Base-by-base conservation (phyloP, 2,329 filamentous ascomycete species). In the Neospermospora avenae region DNA sequence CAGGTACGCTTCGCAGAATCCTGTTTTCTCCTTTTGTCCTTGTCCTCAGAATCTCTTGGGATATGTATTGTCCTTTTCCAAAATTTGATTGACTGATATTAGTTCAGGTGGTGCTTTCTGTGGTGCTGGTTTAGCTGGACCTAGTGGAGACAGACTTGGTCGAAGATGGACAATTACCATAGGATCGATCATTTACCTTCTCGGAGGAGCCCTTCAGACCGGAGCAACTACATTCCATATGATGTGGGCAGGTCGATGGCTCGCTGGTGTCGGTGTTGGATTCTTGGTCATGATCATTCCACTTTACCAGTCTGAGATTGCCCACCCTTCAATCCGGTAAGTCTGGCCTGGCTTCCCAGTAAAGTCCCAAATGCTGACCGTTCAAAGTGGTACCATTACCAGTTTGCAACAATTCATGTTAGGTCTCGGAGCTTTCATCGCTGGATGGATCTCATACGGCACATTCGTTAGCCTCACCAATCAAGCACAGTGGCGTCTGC, bases 391-490 rank as follows among this genome's bases (percentile, higher is more conserved):
- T 13, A 67, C 62, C 20, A 82, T 95, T 34, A 92, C 89, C 0
- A 83, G 85, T 31, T 77, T 93, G 3, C 90, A 93, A 72, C 90
- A 93, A 68, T 92, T 93, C 70, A 93, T 93, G 89, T 73, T 93
- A 55, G 90, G 89, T 1, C 82, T 93, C 28, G 90, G 90, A 59
- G 78, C 88, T 16, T 80, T 95, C 1, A 76, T 86, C 16, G 90
- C 90, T 0, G 81, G 85, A 0, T 92, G 89, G 89, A 84, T 89
- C 51, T 85, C 84, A 0, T 93, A 86, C 63, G 90, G 86, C 46
- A 77, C 76, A 16, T 77, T 70, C 39, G 34, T 71, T 22, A 61
- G 64, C 3, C 61, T 71, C 37, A 73, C 72, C 46, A 69, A 65
- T 11, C 71, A 70, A 41, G 68, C 68, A 37, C 70, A 75, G 59